Base-by-base conservation (phyloP, 441 rosid species). In the Bocquillonia castaneifolia region DNA sequence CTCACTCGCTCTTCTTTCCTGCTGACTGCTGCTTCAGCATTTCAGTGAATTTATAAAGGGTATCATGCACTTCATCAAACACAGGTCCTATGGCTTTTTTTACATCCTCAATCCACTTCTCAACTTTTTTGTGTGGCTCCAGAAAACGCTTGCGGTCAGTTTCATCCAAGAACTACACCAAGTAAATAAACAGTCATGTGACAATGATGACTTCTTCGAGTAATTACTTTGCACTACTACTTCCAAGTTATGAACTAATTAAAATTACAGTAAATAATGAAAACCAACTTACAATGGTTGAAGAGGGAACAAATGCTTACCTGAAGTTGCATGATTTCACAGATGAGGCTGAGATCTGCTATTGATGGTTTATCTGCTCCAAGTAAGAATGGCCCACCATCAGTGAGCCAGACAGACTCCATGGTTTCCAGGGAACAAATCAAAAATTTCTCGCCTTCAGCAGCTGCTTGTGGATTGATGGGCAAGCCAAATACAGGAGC, bases 311-410 rank as follows among this genome's bases (percentile, higher is more conserved):
- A 40, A 3, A 15, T 45, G 66, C 64, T 58, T 74, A 91, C 98
- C 88, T 91, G 87, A 52, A 93, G 82, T 75, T 91, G 98, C 92
- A 76, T 89, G 71, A 91, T 78, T 68, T 93, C 96, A 70, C 97
- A 91, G 20, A 84, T 87, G 14, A 93, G 86, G 85, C 90, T 86
- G 59, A 91, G 84, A 83, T 89, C 98, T 48, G 96, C 97, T 64
- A 93, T 76, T 51, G 94, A 84, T 51, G 95, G 95, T 73, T 88
- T 87, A 73, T 83, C 82, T 73, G 78, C 79, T 56, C 89, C 94
- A 5, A 84, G 69, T 82, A 93, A 75, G 81, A 84, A 93, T 50
- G 73, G 80, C 22, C 87, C 89, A 71, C 80, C 81, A 14, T 84
- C 91, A 67, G 81, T 78, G 53, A 93, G 94, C 98, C 98, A 91